phyloP scores from a whole-genome alignment of 495 filamentous ascomycete species.

The Neurospora sp. region DNA sequence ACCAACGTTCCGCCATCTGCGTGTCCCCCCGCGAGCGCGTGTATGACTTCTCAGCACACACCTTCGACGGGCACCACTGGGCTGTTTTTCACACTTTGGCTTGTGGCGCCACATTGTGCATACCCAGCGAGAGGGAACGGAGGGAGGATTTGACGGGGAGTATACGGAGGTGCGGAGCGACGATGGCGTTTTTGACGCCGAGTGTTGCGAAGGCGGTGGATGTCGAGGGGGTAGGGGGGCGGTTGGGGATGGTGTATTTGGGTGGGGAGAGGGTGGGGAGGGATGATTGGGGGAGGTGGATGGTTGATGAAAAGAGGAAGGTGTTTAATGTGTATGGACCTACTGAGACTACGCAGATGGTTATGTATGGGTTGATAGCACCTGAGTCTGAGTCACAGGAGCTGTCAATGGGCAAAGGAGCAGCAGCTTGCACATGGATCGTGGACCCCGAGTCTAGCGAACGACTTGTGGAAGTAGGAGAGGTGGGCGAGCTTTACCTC shows the following conservation, averaged over 20 bases:
- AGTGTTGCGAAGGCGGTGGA: slow-evolving; percentile 30
- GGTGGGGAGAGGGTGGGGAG: slow-evolving; percentile 20
- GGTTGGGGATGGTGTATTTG: slow-evolving; percentile 22
- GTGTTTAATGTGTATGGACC: slow-evolving; percentile 31
- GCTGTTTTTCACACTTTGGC: not conserved
- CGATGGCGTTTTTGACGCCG: slow-evolving; percentile 32
- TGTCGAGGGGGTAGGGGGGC: not conserved
- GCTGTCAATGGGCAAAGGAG: not conserved
- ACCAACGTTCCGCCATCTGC: slow-evolving; percentile 29
- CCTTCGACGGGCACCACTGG: slow-evolving; percentile 47
- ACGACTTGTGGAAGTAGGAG: slow-evolving; percentile 53
- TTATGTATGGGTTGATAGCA: not conserved
- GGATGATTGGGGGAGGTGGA: not conserved
- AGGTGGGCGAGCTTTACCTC: slow-evolving; percentile 67
- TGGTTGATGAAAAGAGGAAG: not conserved
- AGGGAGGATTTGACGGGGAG: slow-evolving; percentile 18
- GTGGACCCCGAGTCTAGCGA: slow-evolving; percentile 48
- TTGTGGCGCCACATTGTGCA: slow-evolving; percentile 8
- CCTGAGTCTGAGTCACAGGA: not conserved
- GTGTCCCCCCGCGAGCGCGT: slow-evolving; percentile 33
- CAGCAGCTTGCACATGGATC: slow-evolving; percentile 30
- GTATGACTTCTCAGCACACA: slow-evolving; percentile 52
- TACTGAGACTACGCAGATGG: slow-evolving; percentile 28
- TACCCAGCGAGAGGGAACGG: slow-evolving; percentile 25
- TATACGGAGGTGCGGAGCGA: slow-evolving; percentile 16